Evolutionary conservation across 371 early-diverging fungal species (phyloP).

Genomic region (Haplosporangium sp.): DNA sequence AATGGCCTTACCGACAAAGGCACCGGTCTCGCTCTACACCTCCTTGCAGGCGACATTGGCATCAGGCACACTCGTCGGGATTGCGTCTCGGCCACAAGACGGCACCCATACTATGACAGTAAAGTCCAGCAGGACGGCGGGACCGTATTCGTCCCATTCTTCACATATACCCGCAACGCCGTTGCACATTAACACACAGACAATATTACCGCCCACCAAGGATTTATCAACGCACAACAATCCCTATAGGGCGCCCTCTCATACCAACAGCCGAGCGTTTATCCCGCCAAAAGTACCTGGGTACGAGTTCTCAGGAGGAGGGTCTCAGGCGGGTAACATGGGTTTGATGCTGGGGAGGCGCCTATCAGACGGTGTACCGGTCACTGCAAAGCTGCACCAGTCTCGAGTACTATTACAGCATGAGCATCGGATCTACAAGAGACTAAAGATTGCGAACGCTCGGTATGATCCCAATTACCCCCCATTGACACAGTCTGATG

Average conservation of each 20-base stretch:
- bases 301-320: slow-evolving; percentile 39
- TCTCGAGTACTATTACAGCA: slow-evolving; percentile 42
- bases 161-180: not conserved
- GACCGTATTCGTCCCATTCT: slow-evolving; percentile 27
- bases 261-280: slow-evolving; percentile 38
- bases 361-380: slow-evolving; percentile 28
- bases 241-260: slow-evolving; percentile 35
- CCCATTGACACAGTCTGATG: not conserved
- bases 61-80: slow-evolving; percentile 11
- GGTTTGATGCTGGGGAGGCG: slow-evolving; percentile 43
- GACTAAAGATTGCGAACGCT: slow-evolving; percentile 31
- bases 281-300: slow-evolving; percentile 37
- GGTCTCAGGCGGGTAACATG: slow-evolving; percentile 53
- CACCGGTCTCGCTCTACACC: slow-evolving; percentile 17
- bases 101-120: not conserved
- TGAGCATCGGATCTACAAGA: slow-evolving; percentile 43
- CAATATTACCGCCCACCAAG: slow-evolving; percentile 15
- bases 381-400: slow-evolving; percentile 47
- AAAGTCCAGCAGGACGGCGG: slow-evolving; percentile 10
- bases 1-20: not conserved
- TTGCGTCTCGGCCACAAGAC: not conserved
- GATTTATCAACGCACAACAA: slow-evolving; percentile 32
- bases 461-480: slow-evolving; percentile 14
- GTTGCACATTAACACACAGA: slow-evolving; percentile 19
- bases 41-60: slow-evolving; percentile 13